phyloP scores from a whole-genome alignment of 2,329 filamentous ascomycete genomes.

The Chrysoporthe cubensis region DNA sequence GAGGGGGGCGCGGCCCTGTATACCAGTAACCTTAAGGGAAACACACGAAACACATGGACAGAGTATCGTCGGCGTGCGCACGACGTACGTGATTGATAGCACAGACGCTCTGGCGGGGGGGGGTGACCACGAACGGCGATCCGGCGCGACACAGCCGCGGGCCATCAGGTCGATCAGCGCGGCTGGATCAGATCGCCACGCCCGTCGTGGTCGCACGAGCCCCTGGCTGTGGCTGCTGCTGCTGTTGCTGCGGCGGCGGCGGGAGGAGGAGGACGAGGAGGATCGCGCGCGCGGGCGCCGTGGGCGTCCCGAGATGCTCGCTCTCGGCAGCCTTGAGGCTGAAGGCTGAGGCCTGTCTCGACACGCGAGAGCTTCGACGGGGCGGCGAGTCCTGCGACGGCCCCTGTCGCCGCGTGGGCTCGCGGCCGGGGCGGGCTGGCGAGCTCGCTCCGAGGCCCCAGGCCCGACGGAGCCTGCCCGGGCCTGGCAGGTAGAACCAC shows the following conservation, averaged over 20 bases:
- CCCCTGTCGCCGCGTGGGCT: no score
- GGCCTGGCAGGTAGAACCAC: not conserved
- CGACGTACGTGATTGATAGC: slow-evolving; percentile 5
- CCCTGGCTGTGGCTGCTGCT: not conserved
- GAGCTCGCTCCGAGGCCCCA: no score
- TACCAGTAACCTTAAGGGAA: not conserved
- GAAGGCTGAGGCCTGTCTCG: not conserved
- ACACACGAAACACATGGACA: slow-evolving; percentile 4
- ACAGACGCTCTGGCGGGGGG: not conserved
- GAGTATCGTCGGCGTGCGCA: not conserved
- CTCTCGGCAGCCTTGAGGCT: not conserved
- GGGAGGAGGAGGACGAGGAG: not conserved
- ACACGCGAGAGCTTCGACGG: not conserved
- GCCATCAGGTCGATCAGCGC: not conserved
- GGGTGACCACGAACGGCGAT: not conserved
- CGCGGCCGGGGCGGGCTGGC: no score
- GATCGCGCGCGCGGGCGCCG: not conserved
- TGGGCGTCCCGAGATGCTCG: not conserved
- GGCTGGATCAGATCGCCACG: not conserved
- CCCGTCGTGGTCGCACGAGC: not conserved
- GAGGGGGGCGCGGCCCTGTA: not conserved
- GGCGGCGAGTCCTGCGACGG: no score
- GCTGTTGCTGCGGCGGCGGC: no score
- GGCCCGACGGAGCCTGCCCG: no score
- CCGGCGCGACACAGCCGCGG: not conserved